These are phyloP conservation scores for Noccaea caerulescens DNA, from an alignment of 345 rosid species.

Conservation along the genomic window DNA sequence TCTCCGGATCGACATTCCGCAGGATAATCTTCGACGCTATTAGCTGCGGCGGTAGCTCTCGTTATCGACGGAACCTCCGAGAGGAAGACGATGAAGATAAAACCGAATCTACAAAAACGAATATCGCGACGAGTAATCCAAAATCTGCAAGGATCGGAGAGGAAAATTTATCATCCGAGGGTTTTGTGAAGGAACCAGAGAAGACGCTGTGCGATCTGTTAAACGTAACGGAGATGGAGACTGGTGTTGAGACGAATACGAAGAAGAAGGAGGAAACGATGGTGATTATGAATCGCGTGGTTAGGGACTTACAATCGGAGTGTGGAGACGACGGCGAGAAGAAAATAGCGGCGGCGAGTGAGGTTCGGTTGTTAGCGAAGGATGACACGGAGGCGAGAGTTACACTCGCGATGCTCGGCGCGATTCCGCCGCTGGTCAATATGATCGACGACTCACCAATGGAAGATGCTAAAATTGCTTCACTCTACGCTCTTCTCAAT, in stretches of 20 bases:
- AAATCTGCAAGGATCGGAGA: slow-evolving; percentile 23
- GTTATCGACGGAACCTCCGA: slow-evolving; percentile 47
- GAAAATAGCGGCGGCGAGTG: slow-evolving; percentile 55
- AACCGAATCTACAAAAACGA: background rate
- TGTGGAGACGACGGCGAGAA: slow-evolving; percentile 23
- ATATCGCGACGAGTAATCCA: background rate
- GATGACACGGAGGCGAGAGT: slow-evolving; percentile 71
- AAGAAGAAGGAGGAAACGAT: slow-evolving; percentile 65
- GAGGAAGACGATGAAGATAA: slow-evolving; percentile 42
- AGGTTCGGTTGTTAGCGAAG: slow-evolving; percentile 67
- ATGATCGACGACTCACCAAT: slow-evolving; percentile 58
- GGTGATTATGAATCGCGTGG: slow-evolving; percentile 66
- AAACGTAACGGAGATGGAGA: slow-evolving; percentile 65
- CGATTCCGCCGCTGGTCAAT: slow-evolving; percentile 83
- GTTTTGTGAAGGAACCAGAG: slow-evolving; percentile 50
- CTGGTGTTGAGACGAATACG: slow-evolving; percentile 65
- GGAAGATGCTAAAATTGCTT: slow-evolving; percentile 55
- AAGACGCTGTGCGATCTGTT: slow-evolving; percentile 82
- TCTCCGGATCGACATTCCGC: slow-evolving; percentile 68
- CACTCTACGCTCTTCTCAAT: slow-evolving; percentile 87
- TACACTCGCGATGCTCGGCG: slow-evolving; percentile 82
- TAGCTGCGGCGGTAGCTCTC: slow-evolving; percentile 77
- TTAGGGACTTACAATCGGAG: slow-evolving; percentile 58
- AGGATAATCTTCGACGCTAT: slow-evolving; percentile 69
- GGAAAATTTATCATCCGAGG: slow-evolving; percentile 8